These are phyloP conservation scores for Arachis hypogaea DNA, from an alignment of 306 rosid genomes.

Conservation along the genomic window DNA sequence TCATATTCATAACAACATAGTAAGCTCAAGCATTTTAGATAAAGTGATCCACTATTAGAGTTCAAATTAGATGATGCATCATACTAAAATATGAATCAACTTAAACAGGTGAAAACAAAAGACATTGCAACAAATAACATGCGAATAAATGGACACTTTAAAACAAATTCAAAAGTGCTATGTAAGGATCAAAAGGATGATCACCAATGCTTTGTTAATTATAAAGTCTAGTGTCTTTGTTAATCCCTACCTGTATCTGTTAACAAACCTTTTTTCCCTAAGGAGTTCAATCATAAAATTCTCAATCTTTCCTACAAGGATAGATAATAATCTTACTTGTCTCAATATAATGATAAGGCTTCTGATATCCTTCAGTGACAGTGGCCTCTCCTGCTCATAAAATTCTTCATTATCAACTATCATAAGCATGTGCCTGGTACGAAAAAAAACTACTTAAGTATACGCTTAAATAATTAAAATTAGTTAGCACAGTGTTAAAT, in stretches of 20 bases:
- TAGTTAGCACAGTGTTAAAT: slow-evolving; percentile 15
- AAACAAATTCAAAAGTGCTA: no score
- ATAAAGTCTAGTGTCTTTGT: no score
- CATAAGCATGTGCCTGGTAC: slow-evolving; percentile 70
- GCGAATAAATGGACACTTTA: no score
- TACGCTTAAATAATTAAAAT: slow-evolving; percentile 5
- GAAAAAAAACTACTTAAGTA: no score
- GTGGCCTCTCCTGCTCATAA: slow-evolving; percentile 87
- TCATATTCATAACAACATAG: slow-evolving; percentile 37
- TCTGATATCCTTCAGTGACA: slow-evolving; percentile 72
- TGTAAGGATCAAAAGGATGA: no score
- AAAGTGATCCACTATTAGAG: slow-evolving; percentile 31
- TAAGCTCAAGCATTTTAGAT: slow-evolving; percentile 32
- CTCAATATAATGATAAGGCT: slow-evolving; percentile 71
- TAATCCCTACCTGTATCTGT: no score
- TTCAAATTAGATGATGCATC: not conserved
- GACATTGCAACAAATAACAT: no score
- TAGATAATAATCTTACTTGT: slow-evolving; percentile 55
- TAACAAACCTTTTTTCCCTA: not conserved
- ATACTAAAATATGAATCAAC: no score
- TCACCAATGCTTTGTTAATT: no score
- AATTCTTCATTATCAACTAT: slow-evolving; percentile 87
- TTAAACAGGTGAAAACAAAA: no score
- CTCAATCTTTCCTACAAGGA: not conserved
- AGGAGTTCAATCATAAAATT: slow-evolving; percentile 17